Evolutionary conservation across 106 monocot genomes (phyloP).

Genomic region (Acorus gramineus): DNA sequence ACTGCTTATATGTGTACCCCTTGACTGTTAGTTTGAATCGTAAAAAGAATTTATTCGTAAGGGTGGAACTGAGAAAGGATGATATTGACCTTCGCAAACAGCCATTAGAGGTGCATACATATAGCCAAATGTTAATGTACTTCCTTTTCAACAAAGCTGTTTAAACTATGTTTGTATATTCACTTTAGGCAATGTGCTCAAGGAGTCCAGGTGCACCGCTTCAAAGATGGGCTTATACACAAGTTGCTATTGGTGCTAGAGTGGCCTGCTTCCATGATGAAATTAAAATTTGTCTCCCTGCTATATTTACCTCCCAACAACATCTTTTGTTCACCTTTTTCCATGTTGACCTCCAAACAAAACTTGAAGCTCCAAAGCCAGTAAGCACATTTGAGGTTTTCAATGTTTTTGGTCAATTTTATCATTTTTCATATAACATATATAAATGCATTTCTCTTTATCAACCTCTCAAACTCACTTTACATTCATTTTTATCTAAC

Average conservation of each 20-base stretch:
- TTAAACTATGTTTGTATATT: constrained; percentile 7
- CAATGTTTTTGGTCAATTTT: background rate
- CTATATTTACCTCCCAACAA: constrained; percentile 84
- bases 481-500: background rate
- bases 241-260: constrained; percentile 82
- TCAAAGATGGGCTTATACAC: constrained; percentile 85
- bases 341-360: constrained; percentile 93
- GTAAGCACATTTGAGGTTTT: constrained; percentile 26
- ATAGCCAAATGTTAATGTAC: background rate
- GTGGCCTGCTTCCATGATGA: constrained; percentile 90
- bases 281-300: constrained; percentile 80
- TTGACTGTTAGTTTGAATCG: constrained; percentile 82
- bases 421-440: too few species aligned
- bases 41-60: constrained; percentile 88
- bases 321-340: constrained; percentile 92
- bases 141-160: background rate
- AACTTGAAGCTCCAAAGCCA: constrained; percentile 96
- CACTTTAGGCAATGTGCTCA: constrained; percentile 55
- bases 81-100: constrained; percentile 68
- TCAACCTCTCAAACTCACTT: background rate
- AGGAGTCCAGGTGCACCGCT: constrained; percentile 44
- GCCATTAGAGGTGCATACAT: constrained; percentile 64
- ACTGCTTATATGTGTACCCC: constrained; percentile 86
- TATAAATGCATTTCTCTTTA: background rate
- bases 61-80: constrained; percentile 88